Conservation (phyloP, 306 rosid species). For the Castanea sativa region DNA sequence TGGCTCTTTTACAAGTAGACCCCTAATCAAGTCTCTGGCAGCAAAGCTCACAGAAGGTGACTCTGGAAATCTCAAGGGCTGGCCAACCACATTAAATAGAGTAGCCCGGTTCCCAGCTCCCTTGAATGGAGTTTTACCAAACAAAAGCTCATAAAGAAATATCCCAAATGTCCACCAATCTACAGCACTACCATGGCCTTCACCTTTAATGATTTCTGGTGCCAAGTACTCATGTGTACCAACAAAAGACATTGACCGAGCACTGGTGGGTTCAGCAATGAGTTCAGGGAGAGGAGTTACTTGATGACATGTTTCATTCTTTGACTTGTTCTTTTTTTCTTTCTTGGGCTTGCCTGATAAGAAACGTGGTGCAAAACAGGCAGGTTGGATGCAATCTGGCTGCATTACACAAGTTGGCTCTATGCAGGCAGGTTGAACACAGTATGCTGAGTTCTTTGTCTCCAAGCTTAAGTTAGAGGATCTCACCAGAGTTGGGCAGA, state of each 20-base stretch:
- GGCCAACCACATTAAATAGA: conserved; percentile 90
- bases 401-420: conserved; percentile 77
- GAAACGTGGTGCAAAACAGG: conserved; percentile 73
- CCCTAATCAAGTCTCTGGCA: conserved; percentile 90
- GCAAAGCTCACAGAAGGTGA: conserved; percentile 91
- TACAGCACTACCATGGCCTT: conserved; percentile 99
- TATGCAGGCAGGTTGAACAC: conserved; percentile 76
- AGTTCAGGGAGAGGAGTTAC: conserved; percentile 86
- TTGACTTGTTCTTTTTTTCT: conserved; percentile 57
- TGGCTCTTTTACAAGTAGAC: conserved; percentile 95
- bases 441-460: conserved; percentile 68
- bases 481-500: conserved; percentile 77
- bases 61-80: conserved; percentile 90
- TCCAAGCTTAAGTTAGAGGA: conserved; percentile 52
- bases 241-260: conserved; percentile 94
- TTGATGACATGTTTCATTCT: conserved; percentile 61
- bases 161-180: conserved; percentile 99
- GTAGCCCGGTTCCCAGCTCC: conserved; percentile 84
- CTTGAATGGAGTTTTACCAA: conserved; percentile 93
- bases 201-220: conserved; percentile 91
- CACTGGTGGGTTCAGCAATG: conserved; percentile 81
- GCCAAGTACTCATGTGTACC: conserved; percentile 98
- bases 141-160: conserved; percentile 90
- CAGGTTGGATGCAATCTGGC: conserved; percentile 81
- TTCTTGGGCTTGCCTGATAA: conserved; percentile 59